A percentile compares a stretch with the other conserved stretches of the same genome.
phyloP scores from a whole-genome alignment of 2,329 filamentous ascomycete genomes.

The Epichloe bromicola region DNA sequence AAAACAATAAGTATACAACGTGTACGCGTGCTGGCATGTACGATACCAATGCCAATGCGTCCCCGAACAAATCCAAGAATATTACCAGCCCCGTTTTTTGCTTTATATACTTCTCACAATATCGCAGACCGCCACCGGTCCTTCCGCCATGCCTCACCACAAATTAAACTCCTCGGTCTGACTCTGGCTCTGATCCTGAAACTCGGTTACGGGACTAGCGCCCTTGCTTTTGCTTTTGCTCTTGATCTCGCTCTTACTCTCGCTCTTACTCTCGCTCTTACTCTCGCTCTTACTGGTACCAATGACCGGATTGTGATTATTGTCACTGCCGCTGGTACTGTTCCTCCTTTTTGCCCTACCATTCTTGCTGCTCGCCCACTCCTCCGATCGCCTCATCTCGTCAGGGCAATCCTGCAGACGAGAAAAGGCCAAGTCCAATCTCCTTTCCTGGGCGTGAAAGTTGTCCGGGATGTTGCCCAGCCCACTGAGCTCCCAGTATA shows the following conservation, averaged over 20 bases:
- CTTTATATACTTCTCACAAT: neutral
- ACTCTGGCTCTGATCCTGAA: neutral
- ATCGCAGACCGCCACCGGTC: neutral
- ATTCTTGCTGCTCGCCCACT: neutral
- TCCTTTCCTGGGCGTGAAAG: neutral
- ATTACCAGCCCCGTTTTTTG: too few species aligned
- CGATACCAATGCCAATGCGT: neutral
- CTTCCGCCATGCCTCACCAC: neutral
- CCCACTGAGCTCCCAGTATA: constrained; percentile 4
- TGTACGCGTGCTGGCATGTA: neutral
- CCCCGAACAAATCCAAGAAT: neutral
- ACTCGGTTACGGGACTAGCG: neutral
- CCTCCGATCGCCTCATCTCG: neutral
- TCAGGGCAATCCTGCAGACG: constrained; percentile 3
- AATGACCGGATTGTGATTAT: neutral
- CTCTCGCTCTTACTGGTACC: neutral
- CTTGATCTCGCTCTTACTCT: neutral
- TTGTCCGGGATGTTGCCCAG: constrained; percentile 1
- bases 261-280: neutral
- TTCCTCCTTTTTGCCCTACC: neutral
- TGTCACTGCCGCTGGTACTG: neutral
- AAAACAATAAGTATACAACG: too few species aligned
- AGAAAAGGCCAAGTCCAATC: neutral
- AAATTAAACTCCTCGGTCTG: neutral
- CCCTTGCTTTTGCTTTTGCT: neutral